These are phyloP conservation scores for Termitomyces sp. DNA, from an alignment of 768 basidiomycete species.

Conservation along the genomic window DNA sequence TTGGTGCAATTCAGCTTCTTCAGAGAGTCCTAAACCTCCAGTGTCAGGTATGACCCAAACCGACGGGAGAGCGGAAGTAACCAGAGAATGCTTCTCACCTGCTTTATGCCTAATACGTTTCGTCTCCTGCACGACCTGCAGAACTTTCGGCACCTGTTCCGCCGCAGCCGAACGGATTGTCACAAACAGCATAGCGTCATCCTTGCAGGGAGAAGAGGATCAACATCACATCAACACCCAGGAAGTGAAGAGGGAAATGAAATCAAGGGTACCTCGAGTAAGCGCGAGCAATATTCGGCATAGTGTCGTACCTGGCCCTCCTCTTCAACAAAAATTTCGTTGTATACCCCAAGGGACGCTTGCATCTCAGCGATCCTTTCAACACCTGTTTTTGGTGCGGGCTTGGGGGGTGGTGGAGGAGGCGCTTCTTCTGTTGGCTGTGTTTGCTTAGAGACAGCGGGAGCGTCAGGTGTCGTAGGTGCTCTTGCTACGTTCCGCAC, in stretches of 20 bases:
- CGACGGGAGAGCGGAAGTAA: not conserved
- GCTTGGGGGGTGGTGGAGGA: slow-evolving; percentile 49
- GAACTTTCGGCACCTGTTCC: slow-evolving; percentile 69
- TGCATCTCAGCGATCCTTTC: slow-evolving; percentile 75
- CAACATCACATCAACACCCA: not conserved
- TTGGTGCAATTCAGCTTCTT: slow-evolving; percentile 64
- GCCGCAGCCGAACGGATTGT: slow-evolving; percentile 62
- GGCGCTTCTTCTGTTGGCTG: slow-evolving; percentile 27
- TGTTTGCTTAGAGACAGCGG: not conserved
- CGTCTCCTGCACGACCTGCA: slow-evolving; percentile 75
- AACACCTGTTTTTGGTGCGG: slow-evolving; percentile 59
- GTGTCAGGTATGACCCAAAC: not conserved
- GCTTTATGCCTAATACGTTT: slow-evolving; percentile 77
- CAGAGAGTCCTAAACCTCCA: slow-evolving; percentile 33
- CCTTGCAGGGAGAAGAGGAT: slow-evolving; percentile 38
- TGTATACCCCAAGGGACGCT: slow-evolving; percentile 60
- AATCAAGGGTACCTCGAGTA: slow-evolving; percentile 50
- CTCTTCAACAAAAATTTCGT: slow-evolving; percentile 67
- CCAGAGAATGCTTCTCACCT: slow-evolving; percentile 33
- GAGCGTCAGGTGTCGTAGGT: not conserved
- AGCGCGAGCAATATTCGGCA: slow-evolving; percentile 57
- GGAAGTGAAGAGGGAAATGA: not conserved
- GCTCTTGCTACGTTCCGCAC: not conserved
- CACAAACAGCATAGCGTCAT: slow-evolving; percentile 79
- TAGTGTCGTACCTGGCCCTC: slow-evolving; percentile 67